phyloP scores from a whole-genome alignment of 2,329 filamentous ascomycete genomes.

The Albifimbria verrucaria region DNA sequence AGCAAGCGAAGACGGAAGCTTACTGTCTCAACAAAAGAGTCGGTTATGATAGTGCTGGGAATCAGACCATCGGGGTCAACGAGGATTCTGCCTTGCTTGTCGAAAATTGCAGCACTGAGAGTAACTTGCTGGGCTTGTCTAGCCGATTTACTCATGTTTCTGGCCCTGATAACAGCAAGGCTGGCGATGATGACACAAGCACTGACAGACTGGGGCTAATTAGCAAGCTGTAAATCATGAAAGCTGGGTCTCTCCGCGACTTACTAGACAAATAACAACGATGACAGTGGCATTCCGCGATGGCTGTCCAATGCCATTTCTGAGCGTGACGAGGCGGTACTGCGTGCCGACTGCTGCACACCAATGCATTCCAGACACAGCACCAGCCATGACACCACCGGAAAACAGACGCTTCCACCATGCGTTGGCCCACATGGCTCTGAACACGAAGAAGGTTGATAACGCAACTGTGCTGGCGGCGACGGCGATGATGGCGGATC shows the following conservation, averaged over 20 bases:
- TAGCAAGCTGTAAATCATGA: no score
- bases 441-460: conserved; percentile 73
- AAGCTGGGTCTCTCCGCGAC: no score
- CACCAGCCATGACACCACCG: conserved; percentile 65
- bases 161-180: conserved; percentile 52
- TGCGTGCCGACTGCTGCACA: conserved; percentile 68
- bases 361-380: conserved; percentile 88
- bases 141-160: conserved; percentile 49
- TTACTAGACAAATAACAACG: conserved; percentile 68
- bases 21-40: conserved; percentile 67
- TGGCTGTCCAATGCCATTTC: conserved; percentile 31
- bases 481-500: conserved; percentile 69
- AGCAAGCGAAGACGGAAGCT: conserved; percentile 5
- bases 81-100: conserved; percentile 61
- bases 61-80: conserved; percentile 68
- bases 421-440: conserved; percentile 71
- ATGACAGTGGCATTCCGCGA: conserved; percentile 67
- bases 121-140: conserved; percentile 60
- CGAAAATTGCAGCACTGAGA: conserved; percentile 62
- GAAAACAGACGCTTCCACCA: conserved; percentile 73
- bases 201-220: conserved; percentile 48
- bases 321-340: conserved; percentile 55
- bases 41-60: conserved; percentile 74
- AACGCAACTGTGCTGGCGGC: conserved; percentile 68
- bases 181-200: conserved; percentile 58